Evolutionary conservation across 2,329 filamentous ascomycete species (phyloP), one percentile per base, ranked within the genome.

Genomic region (Pseudonectria buxi): DNA sequence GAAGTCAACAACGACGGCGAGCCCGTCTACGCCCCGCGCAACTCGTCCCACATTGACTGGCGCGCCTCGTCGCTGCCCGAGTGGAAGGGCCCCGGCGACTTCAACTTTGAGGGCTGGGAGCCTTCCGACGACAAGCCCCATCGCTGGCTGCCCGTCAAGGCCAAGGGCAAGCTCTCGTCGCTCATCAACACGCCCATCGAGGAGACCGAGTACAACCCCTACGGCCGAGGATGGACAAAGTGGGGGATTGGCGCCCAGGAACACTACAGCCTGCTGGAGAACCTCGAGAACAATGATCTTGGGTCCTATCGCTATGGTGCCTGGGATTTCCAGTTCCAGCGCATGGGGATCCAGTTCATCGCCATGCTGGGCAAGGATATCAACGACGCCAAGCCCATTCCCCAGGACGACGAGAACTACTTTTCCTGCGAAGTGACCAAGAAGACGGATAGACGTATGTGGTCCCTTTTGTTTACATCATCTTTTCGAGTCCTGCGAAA

Each of bases 311-410:
- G 67, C 41, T 74, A 73, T 39, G 55, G 58, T 41, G 55, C 56
- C 24, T 71, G 68, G 58, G 64, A 71, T 36, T 71, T 72, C 30
- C 63, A 69, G 12, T 69, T 67, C 18, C 59, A 62, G 33, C 62
- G 70, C 15, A 64, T 74, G 47, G 74, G 69, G 31, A 67, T 72
- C 22, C 72, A 75, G 45, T 72, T 78, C 43, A 59, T 71, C 28
- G 70, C 68, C 28, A 64, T 78, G 32, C 65, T 68, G 58, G 70
- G 71, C n/a, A 58, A 58, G 22, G 71, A 76, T 45, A 67, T 72
- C 28, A 59, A 63, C n/a, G 53, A 56, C 24, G 63, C 70, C 36
- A 58, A 69, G 25, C 68, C 71, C 3, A 63, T 70, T 16, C 50
- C 55, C 3, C 49, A 62, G 3, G 59, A 66, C 13, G 68, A 69